Base-by-base conservation (phyloP, 148 eudicot genomes). In the Amaranthus hypochondriacus region DNA sequence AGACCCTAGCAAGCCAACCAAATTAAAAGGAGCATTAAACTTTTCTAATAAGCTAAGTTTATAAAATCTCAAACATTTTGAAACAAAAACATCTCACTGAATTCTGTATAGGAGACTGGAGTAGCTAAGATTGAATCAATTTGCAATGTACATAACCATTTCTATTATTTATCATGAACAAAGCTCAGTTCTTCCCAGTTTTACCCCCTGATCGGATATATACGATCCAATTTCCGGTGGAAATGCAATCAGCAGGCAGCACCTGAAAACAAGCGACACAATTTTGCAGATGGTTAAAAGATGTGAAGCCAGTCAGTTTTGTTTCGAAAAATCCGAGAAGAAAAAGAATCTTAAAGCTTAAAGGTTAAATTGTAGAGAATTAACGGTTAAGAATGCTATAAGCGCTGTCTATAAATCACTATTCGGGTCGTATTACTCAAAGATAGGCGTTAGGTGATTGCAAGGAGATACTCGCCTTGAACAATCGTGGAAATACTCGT, bases 211-310 rank as follows among this genome's bases (percentile, higher is more conserved):
- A 39, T 62, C 54, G 59, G 4, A 56, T 56, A 78, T 7, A 68
- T 60, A 59, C 62, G 46, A 66, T 63, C 42, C 69, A 18, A 52
- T 46, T 65, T 72, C 66, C 9, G 9, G 49, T 43, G 47, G 65
- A 48, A 51, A 5, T 15, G 59, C 68, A 49, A 56, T 66, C 68
- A 63, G 50, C 48, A 54, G 56, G 50, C 60, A 68, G 7, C 62
- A 68, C 73, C 81, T 78, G 81, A 69, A 73, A 67, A 44, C 68
- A 65, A 28, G 48, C 48, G 57, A 2, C 56, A 21, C 78, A 56
- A 48, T 5, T 58, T 12, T 48, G 51, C 6, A 68, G 4, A 52
- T 66, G 71, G 9, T 50, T 6, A 50, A 56, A 56, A 10, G 59
- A 56, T 4, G 60, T 4, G 60, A 56, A 56, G 15, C 13, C 0